These are phyloP conservation scores for Ceratocystis harringtonii DNA, from an alignment of 2,329 filamentous ascomycete genomes.

Conservation along the genomic window DNA sequence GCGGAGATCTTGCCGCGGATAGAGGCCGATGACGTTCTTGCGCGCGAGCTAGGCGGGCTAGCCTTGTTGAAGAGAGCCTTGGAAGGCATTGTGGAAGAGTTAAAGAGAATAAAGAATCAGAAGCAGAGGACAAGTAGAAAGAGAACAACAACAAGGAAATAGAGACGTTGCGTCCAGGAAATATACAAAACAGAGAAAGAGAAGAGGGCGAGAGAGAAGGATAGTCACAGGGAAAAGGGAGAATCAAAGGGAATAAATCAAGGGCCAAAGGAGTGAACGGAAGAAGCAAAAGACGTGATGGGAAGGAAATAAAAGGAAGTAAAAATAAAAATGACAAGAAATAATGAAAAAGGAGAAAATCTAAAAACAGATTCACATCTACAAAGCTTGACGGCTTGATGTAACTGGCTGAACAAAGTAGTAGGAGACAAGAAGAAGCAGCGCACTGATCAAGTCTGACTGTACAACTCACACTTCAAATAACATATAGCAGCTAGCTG, in stretches of 20 bases:
- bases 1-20: conserved; percentile 47
- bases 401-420: background rate
- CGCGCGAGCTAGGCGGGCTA: conserved; percentile 26
- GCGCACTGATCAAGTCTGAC: background rate
- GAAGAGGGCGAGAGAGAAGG: background rate
- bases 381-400: background rate
- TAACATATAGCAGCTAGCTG: conserved; percentile 3
- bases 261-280: background rate
- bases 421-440: background rate
- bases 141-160: background rate
- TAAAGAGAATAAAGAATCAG: background rate
- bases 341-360: background rate
- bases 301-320: background rate
- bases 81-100: background rate
- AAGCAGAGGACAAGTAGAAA: background rate
- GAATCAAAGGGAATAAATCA: background rate
- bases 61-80: conserved; percentile 20
- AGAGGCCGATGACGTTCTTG: conserved; percentile 21
- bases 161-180: background rate
- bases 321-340: background rate
- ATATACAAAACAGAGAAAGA: background rate
- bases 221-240: background rate
- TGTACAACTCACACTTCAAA: conserved; percentile 3
- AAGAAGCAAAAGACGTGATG: background rate
- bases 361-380: conserved; percentile 5